Evolutionary conservation across 345 rosid genomes (phyloP), one percentile per base, ranked within the genome.

Genomic region (Carallia pectinifolia): DNA sequence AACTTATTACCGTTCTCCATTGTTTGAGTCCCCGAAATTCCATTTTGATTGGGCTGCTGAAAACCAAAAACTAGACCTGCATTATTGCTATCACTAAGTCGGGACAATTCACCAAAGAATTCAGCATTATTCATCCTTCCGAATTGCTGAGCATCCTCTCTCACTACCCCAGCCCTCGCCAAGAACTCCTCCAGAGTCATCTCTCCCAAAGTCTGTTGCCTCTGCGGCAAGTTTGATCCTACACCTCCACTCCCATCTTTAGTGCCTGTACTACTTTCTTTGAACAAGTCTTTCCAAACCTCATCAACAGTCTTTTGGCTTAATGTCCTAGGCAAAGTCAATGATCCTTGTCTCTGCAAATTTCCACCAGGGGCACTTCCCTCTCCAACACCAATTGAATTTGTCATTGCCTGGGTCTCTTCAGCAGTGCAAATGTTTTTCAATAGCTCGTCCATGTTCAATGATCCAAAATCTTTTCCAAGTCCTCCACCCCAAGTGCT

Each of bases 31-130:
- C 81, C 82, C 62, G 81, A 48, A 33, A 86, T 68, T 40, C 74
- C 85, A 74, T 78, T 81, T 47, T 76, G 76, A 78, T 71, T 86
- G 62, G 81, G 77, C 71, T 87, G 98, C 72, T 84, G 93, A 81
- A 86, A 86, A 17, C 78, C 83, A 67, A 84, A 76, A 63, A 77
- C 81, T 58, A 89, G 72, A 71, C 88, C 72, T 18, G 71, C 65
- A 75, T 74, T 79, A 76, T 76, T 75, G 19, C 37, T 48, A 64
- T 60, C 81, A 38, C 64, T 68, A 17, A 73, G 66, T 17, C 67
- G 79, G 15, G 70, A 50, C 18, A 70, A 36, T 53, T 81, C 78
- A 52, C 79, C 87, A 71, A 83, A 86, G 76, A 89, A 81, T 31
- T 79, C 87, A 33, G 58, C 67, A 79, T 82, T 84, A 29, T 55